Percentiles rank a stretch among this genome's conserved stretches.
Conservation (phyloP, 1,284 basidiomycete genomes). For the Leccinum holopus region DNA sequence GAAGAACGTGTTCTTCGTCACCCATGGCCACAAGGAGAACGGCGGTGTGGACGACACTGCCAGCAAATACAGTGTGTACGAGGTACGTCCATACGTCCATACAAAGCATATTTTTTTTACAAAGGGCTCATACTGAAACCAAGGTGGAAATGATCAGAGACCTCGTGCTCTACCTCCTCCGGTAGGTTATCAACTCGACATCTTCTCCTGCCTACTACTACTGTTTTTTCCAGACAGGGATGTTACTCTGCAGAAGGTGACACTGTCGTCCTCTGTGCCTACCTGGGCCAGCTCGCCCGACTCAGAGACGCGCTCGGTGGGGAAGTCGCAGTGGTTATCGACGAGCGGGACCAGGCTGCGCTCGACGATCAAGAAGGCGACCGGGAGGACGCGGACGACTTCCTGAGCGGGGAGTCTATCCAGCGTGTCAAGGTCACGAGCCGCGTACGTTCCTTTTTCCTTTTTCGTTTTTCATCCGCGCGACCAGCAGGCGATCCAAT, state of each 20-base stretch:
- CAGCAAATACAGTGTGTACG: slow-evolving; percentile 64
- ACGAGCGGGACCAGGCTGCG: slow-evolving; percentile 64
- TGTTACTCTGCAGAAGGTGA: slow-evolving; percentile 60
- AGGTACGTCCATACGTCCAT: slow-evolving; percentile 42
- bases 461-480: neutral
- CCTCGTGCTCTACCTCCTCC: slow-evolving; percentile 64
- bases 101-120: neutral
- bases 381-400: slow-evolving; percentile 34
- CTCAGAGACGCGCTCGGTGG: slow-evolving; percentile 50
- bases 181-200: slow-evolving; percentile 33
- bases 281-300: slow-evolving; percentile 67
- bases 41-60: slow-evolving; percentile 53
- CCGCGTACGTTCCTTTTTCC: slow-evolving; percentile 37
- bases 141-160: slow-evolving; percentile 71
- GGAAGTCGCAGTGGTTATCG: slow-evolving; percentile 60
- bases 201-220: neutral
- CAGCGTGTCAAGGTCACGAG: slow-evolving; percentile 50
- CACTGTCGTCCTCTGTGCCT: slow-evolving; percentile 74
- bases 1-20: slow-evolving; percentile 59
- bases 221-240: slow-evolving; percentile 45
- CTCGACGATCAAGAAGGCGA: slow-evolving; percentile 51
- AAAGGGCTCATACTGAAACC: neutral
- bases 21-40: slow-evolving; percentile 55
- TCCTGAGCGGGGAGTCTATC: slow-evolving; percentile 28
- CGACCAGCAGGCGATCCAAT: neutral